These are phyloP conservation scores for Pestalotiopsis sp. DNA, from an alignment of 2,329 filamentous ascomycete species.

Conservation along the genomic window DNA sequence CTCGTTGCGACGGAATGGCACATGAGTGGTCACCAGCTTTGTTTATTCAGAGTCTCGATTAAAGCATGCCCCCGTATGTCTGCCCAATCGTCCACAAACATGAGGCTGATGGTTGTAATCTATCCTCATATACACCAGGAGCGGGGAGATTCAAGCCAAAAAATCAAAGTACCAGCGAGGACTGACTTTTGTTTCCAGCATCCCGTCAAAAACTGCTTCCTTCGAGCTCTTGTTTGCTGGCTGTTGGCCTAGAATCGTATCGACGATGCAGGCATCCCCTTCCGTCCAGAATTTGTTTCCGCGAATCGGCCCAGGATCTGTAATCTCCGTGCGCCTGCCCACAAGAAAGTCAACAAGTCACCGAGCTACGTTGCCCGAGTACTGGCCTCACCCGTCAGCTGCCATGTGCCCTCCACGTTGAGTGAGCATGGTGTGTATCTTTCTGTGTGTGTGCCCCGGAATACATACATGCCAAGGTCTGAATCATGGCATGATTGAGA, in stretches of 20 bases:
- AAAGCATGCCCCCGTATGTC: neutral
- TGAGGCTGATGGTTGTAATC: constrained; percentile 1
- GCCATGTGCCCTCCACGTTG: neutral
- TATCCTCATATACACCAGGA: constrained; percentile 1
- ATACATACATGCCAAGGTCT: neutral
- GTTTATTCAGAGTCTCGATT: neutral
- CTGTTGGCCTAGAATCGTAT: neutral
- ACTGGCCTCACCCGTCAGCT: neutral
- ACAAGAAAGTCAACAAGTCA: neutral
- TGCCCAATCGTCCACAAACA: neutral
- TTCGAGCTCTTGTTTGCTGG: neutral
- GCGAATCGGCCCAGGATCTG: neutral
- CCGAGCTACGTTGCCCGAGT: neutral
- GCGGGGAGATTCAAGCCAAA: neutral
- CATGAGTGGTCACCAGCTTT: neutral
- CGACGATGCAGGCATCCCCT: neutral
- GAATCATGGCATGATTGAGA: neutral
- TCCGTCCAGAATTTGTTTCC: neutral
- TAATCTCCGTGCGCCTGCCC: neutral
- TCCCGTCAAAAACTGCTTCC: neutral
- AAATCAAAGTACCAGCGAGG: neutral
- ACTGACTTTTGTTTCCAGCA: neutral
- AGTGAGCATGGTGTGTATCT: neutral
- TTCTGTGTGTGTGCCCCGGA: neutral
- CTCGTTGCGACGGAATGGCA: neutral